These are phyloP conservation scores for Dissophora ornata DNA, from an alignment of 192 early-diverging fungal genomes.

Conservation along the genomic window DNA sequence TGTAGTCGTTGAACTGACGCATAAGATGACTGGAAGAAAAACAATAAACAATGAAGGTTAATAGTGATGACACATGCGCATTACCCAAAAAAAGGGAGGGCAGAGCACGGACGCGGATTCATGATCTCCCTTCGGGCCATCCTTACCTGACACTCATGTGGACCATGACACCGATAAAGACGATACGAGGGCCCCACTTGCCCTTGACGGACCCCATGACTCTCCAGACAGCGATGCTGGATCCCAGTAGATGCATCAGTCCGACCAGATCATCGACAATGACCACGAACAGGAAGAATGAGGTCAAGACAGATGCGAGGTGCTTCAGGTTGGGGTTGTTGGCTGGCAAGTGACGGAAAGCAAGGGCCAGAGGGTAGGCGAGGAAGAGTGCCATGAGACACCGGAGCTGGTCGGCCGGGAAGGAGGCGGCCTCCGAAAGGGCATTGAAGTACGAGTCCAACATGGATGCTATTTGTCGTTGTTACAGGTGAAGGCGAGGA, in stretches of 20 bases:
- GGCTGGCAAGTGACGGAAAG: constrained; percentile 67
- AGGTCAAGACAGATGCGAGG: constrained; percentile 65
- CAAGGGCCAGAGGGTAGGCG: constrained; percentile 66
- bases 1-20: constrained; percentile 58
- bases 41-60: not conserved
- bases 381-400: constrained; percentile 64
- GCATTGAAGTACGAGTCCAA: constrained; percentile 46
- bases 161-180: constrained; percentile 71
- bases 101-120: too few species aligned
- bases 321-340: constrained; percentile 62
- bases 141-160: constrained; percentile 70
- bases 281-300: constrained; percentile 62
- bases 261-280: constrained; percentile 70
- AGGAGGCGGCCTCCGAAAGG: constrained; percentile 45
- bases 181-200: constrained; percentile 63
- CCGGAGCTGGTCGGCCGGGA: constrained; percentile 67
- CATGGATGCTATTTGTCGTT: too few species aligned
- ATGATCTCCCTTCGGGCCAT: not conserved
- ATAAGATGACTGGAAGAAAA: constrained; percentile 57
- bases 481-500: too few species aligned
- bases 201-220: constrained; percentile 61
- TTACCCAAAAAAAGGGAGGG: too few species aligned
- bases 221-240: constrained; percentile 62
- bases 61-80: not conserved
- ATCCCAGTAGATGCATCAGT: constrained; percentile 63